Evolutionary conservation across 495 filamentous ascomycete species (phyloP).

Genomic region (Penicillium turbatum): DNA sequence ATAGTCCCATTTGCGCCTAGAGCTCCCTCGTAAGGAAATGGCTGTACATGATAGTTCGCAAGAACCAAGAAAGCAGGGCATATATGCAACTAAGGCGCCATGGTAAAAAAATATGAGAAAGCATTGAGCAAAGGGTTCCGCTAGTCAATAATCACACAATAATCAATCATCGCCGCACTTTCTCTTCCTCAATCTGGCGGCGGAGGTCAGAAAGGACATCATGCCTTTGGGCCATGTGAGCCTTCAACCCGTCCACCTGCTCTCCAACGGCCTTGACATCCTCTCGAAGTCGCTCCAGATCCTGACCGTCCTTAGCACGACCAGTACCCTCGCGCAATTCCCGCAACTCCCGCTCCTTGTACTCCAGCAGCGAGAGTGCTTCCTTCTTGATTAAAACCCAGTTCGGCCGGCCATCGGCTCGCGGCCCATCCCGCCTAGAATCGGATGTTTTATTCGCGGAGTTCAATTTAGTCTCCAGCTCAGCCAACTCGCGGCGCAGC

Average conservation of each 20-base stretch:
- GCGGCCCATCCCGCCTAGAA: constrained; percentile 55
- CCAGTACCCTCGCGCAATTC: constrained; percentile 45
- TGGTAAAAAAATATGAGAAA: constrained; percentile 7
- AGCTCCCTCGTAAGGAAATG: constrained; percentile 34
- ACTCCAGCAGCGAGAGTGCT: constrained; percentile 76
- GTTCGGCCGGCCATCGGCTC: constrained; percentile 41
- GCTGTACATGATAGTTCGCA: constrained; percentile 29
- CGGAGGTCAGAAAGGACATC: constrained; percentile 41
- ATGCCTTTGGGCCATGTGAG: constrained; percentile 43
- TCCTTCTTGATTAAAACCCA: constrained; percentile 87
- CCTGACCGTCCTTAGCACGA: constrained; percentile 41
- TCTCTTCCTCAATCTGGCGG: constrained; percentile 46
- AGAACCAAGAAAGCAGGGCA: constrained; percentile 11
- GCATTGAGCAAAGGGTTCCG: background rate
- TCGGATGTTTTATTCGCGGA: constrained; percentile 67
- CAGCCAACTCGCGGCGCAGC: constrained; percentile 82
- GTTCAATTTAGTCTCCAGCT: constrained; percentile 79
- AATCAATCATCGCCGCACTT: constrained; percentile 31
- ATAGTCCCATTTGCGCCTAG: constrained; percentile 34
- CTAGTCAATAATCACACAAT: background rate
- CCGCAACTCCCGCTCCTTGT: constrained; percentile 47
- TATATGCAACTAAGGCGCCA: constrained; percentile 14
- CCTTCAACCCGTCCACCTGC: constrained; percentile 51
- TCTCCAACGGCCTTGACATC: constrained; percentile 49
- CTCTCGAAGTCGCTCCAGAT: constrained; percentile 38